Conservation (phyloP, 331 rosid species). For the Rosa hybrid region DNA sequence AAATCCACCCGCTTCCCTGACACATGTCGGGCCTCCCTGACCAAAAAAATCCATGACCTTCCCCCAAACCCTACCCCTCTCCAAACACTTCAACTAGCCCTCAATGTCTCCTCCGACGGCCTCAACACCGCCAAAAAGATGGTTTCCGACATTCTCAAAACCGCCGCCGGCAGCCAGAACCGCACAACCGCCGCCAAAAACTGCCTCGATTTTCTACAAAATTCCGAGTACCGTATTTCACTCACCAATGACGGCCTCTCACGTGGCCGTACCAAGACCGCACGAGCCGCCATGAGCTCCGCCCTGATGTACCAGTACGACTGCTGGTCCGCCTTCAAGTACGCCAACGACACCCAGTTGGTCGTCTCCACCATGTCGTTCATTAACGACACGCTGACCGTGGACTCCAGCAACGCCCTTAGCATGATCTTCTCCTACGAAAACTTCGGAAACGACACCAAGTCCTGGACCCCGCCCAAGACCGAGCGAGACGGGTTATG, state of each 20-base stretch:
- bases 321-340: constrained; percentile 71
- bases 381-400: constrained; percentile 34
- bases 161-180: neutral
- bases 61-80: neutral
- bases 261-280: constrained; percentile 46
- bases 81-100: neutral
- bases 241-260: constrained; percentile 10
- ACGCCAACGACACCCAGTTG: constrained; percentile 66
- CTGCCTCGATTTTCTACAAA: neutral
- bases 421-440: constrained; percentile 57
- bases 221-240: neutral
- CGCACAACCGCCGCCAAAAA: neutral
- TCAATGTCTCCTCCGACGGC: neutral
- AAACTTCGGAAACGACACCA: constrained; percentile 37
- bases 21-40: neutral
- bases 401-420: constrained; percentile 61
- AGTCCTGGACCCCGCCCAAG: constrained; percentile 55
- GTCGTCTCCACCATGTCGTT: constrained; percentile 67
- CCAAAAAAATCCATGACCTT: neutral
- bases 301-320: constrained; percentile 67
- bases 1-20: neutral
- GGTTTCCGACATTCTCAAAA: neutral
- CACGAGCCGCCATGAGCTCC: constrained; percentile 70
- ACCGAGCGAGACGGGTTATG: constrained; percentile 79
- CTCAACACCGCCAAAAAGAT: neutral